phyloP scores from a whole-genome alignment of 805 yeast species.

The Wickerhamiella siamensis region DNA sequence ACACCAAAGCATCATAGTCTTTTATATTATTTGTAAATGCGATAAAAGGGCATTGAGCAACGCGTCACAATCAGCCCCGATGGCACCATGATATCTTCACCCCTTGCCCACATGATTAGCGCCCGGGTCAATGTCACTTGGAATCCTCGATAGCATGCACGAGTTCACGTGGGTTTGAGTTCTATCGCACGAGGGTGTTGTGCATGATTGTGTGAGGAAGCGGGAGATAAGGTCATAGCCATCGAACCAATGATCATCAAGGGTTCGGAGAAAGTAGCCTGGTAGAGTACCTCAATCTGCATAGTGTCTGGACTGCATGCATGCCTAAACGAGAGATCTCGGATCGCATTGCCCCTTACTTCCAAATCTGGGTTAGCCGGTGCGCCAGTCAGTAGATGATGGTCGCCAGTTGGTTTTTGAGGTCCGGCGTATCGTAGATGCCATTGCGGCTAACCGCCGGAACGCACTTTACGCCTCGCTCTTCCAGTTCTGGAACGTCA shows the following conservation, averaged over 20 bases:
- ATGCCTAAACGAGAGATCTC: neutral
- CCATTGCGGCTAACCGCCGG: neutral
- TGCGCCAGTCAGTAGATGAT: neutral
- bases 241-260: neutral
- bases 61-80: neutral
- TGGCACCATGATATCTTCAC: neutral
- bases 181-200: neutral
- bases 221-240: neutral
- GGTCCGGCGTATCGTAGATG: neutral
- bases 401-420: neutral
- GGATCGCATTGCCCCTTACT: neutral
- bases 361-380: too few relatives aligned
- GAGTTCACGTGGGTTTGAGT: neutral
- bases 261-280: neutral
- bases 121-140: too few relatives aligned
- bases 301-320: neutral
- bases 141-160: too few relatives aligned
- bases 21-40: too few relatives aligned
- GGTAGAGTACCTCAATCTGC: neutral
- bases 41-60: too few relatives aligned
- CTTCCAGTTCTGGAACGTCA: neutral
- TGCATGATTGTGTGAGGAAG: neutral
- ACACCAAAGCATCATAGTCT: too few relatives aligned
- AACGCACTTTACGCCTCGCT: slow-evolving; percentile 4
- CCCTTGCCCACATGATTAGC: too few relatives aligned